Evolutionary conservation across 495 filamentous ascomycete genomes (phyloP).

Genomic region (Diplogelasinospora grovesii): DNA sequence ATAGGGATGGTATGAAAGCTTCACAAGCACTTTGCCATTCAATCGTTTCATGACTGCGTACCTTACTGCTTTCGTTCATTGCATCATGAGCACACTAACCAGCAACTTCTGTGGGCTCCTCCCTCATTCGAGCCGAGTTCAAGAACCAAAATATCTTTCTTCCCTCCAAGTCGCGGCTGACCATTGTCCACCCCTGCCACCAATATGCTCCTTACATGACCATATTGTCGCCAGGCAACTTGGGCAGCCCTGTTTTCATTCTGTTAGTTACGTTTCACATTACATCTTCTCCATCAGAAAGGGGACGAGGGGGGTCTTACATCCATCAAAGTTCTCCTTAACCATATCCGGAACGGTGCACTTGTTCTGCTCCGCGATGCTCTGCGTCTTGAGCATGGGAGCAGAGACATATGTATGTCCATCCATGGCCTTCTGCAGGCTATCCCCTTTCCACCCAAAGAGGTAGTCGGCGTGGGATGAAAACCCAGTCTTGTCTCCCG

Average conservation of each 20-base stretch:
- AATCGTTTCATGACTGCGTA: too few relatives aligned
- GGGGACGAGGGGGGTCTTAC: conserved; percentile 10
- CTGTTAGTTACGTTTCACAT: background rate
- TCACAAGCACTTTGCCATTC: too few relatives aligned
- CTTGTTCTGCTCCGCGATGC: conserved; percentile 31
- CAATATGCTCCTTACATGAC: too few relatives aligned
- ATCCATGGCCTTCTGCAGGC: conserved; percentile 34
- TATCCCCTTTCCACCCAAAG: conserved; percentile 34
- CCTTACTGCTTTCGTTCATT: too few relatives aligned
- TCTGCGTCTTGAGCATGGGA: conserved; percentile 33
- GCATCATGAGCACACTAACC: too few relatives aligned
- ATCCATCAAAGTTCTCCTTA: conserved; percentile 33
- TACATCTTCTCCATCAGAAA: background rate
- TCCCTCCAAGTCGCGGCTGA: too few relatives aligned
- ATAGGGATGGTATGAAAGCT: too few relatives aligned
- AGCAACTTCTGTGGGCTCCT: too few relatives aligned
- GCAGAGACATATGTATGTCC: conserved; percentile 30
- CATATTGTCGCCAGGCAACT: conserved; percentile 3
- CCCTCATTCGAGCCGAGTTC: too few relatives aligned
- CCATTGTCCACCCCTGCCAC: too few relatives aligned
- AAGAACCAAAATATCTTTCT: too few relatives aligned
- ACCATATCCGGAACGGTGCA: conserved; percentile 27
- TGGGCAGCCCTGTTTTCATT: conserved; percentile 1
- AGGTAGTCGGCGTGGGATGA: conserved; percentile 34
- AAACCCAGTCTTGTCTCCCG: conserved; percentile 30